Base-by-base conservation (phyloP, 1,284 basidiomycete genomes). In the Lentinus polychrous region DNA sequence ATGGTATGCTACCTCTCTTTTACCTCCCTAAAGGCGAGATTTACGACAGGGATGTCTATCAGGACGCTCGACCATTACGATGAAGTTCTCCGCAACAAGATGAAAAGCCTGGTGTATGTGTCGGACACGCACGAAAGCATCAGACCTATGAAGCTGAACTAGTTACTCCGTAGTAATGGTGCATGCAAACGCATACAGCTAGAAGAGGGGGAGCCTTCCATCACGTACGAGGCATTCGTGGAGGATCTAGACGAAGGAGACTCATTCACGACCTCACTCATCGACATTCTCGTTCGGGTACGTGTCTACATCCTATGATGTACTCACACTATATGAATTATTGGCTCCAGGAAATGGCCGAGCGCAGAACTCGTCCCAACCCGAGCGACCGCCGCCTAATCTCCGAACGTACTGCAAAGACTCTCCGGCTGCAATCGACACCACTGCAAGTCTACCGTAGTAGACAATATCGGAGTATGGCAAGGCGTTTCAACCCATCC, bases 281-380 rank as follows among this genome's bases (percentile, higher is more conserved):
- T 86, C 48, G 85, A 87, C 52, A 73, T 84, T 33, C 70, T 88
- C 39, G 84, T 88, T 58, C 85, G 81, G 68, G 85, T 86, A 57
- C 61, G 78, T 53, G 4, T 20, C 36, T 20, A 6, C 18, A 14
- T 37, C 33, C 39, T 22, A 17, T 35, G 22, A 24, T 33, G 12
- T 35, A 23, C 51, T 2, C 49, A 23, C 23, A 24, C n/a, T 12
- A 34, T 14, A 6, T 6, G 18, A 37, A 18, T 6, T 37, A 12
- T 12, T 15, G 7, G 4, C 11, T 8, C 7, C 48, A 87, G 86
- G 86, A 89, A 73, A 59, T 86, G 35, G 81, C 85, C 4, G 84
- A 86, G 52, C 76, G 86, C 44, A 74, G 75, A 20, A 71, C 67
- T 36, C 75, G 84, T 18, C 66, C 72, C 15, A 71, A 64, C 41